Evolutionary conservation across 2,329 filamentous ascomycete species (phyloP).

Genomic region (Colletotrichum plurivorum): DNA sequence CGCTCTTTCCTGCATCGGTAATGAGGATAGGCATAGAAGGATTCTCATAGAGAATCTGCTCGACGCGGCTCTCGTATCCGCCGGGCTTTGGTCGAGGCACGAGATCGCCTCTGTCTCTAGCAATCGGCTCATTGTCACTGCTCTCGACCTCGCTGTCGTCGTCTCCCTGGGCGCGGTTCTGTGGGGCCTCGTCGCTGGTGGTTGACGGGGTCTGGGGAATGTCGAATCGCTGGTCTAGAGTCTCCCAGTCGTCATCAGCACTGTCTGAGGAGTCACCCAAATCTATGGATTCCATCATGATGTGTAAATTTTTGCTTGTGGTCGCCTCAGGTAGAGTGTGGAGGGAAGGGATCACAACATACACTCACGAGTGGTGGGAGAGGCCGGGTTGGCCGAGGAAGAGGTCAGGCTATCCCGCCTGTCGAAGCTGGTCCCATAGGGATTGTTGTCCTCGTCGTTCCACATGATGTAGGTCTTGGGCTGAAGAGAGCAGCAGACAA

Average conservation of each 20-base stretch:
- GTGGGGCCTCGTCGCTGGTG: slow-evolving; percentile 76
- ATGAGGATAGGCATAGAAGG: slow-evolving; percentile 92
- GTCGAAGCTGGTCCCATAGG: slow-evolving; percentile 92
- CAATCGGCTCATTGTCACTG: slow-evolving; percentile 63
- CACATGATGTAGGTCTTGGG: slow-evolving; percentile 75
- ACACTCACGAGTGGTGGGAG: slow-evolving; percentile 69
- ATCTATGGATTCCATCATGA: slow-evolving; percentile 56
- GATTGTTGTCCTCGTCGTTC: slow-evolving; percentile 99
- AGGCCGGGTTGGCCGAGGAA: slow-evolving; percentile 75
- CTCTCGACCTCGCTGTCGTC: slow-evolving; percentile 60
- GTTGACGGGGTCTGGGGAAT: slow-evolving; percentile 80
- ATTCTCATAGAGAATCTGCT: slow-evolving; percentile 97
- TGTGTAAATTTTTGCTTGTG: slow-evolving; percentile 43
- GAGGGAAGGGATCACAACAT: slow-evolving; percentile 13
- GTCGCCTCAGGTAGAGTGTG: not conserved
- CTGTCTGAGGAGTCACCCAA: slow-evolving; percentile 53
- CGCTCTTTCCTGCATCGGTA: slow-evolving; percentile 94
- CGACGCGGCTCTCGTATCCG: slow-evolving; percentile 93
- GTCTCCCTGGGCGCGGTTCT: slow-evolving; percentile 52
- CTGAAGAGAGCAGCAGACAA: slow-evolving; percentile 19
- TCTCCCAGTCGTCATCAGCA: slow-evolving; percentile 61
- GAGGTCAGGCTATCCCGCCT: slow-evolving; percentile 85
- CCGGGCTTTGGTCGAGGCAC: slow-evolving; percentile 80
- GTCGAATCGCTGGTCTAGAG: slow-evolving; percentile 71
- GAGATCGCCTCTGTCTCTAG: slow-evolving; percentile 54